A percentile compares a stretch with the other conserved stretches of the same genome.
Conservation (phyloP, 805 yeast species). For the Barnettozyma botsteinii region DNA sequence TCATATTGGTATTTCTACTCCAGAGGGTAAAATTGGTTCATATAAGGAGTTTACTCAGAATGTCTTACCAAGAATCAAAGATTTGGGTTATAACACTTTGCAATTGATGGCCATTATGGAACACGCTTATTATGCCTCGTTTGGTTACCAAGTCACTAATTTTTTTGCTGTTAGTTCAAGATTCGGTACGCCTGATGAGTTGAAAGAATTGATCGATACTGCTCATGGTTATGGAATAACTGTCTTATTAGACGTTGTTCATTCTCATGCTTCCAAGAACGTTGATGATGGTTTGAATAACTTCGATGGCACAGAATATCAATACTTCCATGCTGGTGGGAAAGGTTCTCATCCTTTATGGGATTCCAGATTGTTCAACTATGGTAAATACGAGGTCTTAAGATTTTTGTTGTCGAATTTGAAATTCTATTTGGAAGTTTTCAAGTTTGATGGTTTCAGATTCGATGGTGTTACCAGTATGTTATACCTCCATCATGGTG, state of each 20-base stretch:
- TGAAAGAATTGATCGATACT: slow-evolving; percentile 82
- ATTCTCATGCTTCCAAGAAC: slow-evolving; percentile 92
- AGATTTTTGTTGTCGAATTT: slow-evolving; percentile 81
- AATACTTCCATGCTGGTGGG: slow-evolving; percentile 88
- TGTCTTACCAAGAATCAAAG: slow-evolving; percentile 76
- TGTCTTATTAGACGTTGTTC: slow-evolving; percentile 88
- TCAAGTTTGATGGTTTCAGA: slow-evolving; percentile 88
- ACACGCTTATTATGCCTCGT: slow-evolving; percentile 96
- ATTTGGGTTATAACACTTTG: slow-evolving; percentile 85
- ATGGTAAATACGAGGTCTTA: slow-evolving; percentile 85
- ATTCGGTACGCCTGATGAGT: slow-evolving; percentile 92
- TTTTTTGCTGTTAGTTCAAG: slow-evolving; percentile 89
- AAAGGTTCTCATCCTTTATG: slow-evolving; percentile 87
- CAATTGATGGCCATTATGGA: slow-evolving; percentile 99
- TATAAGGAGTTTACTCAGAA: slow-evolving; percentile 79
- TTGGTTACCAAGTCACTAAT: slow-evolving; percentile 94
- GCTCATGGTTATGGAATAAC: slow-evolving; percentile 87
- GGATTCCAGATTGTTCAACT: slow-evolving; percentile 95
- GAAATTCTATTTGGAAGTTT: slow-evolving; percentile 77
- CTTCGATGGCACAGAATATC: slow-evolving; percentile 94
- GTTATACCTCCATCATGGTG: slow-evolving; percentile 90
- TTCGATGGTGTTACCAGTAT: slow-evolving; percentile 96
- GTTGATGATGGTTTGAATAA: slow-evolving; percentile 88
- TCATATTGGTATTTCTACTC: slow-evolving; percentile 90
- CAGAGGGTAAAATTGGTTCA: slow-evolving; percentile 79